Evolutionary conservation across 106 monocot species (phyloP), one percentile per base, ranked within the genome.

Genomic region (Dactylorhiza incarnata): DNA sequence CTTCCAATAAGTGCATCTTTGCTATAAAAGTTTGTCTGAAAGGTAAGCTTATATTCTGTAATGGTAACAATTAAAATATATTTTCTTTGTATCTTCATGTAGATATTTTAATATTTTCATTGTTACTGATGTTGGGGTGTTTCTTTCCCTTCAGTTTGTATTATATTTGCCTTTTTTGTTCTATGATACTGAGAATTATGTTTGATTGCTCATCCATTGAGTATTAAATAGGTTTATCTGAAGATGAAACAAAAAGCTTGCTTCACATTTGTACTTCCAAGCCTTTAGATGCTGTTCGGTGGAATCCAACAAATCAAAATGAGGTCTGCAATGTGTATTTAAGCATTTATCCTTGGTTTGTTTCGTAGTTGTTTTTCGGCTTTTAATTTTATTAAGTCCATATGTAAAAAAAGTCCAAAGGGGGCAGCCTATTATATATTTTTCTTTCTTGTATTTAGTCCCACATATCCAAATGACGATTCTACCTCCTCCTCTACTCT

Each of bases 251-350:
- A 73, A 85, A 82, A 65, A 75, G 81, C 73, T 46, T 95, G 68
- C 73, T 95, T 47, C 92, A 95, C 78, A 81, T 86, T 59, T 71
- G 83, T 29, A 84, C 80, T 24, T 44, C 71, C 22, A 76, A 70
- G 45, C 53, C 85, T 62, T 79, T 95, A 72, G 78, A 88, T 83
- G 88, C 71, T 80, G 88, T 95, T 74, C 82, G 78, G 24, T 95
- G 95, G 95, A 95, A 95, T 77, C 83, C 79, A 73, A 58, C 83
- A 75, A 92, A 95, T 76, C 86, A 92, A 87, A 86, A 95, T 84
- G 95, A 95, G 95, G 95, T 95, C 55, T 62, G 75, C 9, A 48
- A 55, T 78, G 16, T 66, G 17, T 45, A 45, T 69, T 37, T 17
- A 3, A 9, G 15, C 45, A n/a, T 45, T 46, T 69, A 69, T 5